Base-by-base conservation (phyloP, 768 basidiomycete genomes). In the Russula ochroleuca region DNA sequence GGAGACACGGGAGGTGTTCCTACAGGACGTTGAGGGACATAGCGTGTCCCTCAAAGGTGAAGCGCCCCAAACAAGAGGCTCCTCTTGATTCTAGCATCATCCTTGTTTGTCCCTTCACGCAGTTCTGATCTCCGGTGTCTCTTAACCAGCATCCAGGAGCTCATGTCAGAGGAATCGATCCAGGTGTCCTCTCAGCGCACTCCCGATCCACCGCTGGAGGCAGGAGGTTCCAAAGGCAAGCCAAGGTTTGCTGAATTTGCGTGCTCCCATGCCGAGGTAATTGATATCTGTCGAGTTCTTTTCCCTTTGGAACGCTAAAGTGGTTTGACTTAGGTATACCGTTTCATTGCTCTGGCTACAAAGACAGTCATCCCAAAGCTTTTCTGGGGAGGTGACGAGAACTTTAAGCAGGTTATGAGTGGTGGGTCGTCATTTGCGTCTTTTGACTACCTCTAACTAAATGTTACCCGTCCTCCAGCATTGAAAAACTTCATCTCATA, bases 181-280 rank as follows among this genome's bases (percentile, higher is more conserved):
- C 79, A 82, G 48, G 67, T 85, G 41, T 76, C 73, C 9, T 83
- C 87, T 2, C 89, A 93, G 68, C 72, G 71, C 13, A 71, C 69
- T 2, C 72, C 61, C 14, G 77, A 83, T 62, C 70, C 76, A 6
- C 85, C 87, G 3, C 66, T 84, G 31, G 83, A 87, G 59, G 73
- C 81, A 35, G 76, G 75, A 1, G 51, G 23, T 45, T 40, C 52
- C 28, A 76, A 75, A 57, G 64, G 75, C 57, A 94, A 92, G 72
- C 92, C 91, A 14, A 81, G 82, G n/a, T 92, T 94, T 70, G 78
- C 81, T 0, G 89, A 94, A 58, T 94, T 89, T 71, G 78, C 83
- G 1, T 94, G 87, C 69, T 79, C 76, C 57, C 73, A 85, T 65
- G 68, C 75, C 9, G 87, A 92, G 78, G 92, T 90, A 76, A 49